A percentile compares a stretch with the other conserved stretches of the same genome.
Evolutionary conservation across 1,139 yeast species (phyloP).

Genomic region (Groenewaldozyma auringiensis): DNA sequence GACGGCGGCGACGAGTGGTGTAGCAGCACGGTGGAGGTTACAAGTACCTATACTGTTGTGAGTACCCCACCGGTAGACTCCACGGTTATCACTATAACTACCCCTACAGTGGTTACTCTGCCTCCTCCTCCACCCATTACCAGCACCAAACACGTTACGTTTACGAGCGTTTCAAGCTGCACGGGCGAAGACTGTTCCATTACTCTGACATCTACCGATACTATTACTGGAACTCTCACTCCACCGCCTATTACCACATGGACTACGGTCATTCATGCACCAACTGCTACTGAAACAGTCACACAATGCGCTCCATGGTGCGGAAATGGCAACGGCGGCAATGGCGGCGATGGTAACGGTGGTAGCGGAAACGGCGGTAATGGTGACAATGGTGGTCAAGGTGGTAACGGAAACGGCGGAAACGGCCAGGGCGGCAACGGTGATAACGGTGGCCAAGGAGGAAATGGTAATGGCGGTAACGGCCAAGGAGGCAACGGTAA

Average conservation of each 20-base stretch:
- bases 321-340: not conserved
- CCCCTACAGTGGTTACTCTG: not conserved
- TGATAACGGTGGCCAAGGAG: conserved; percentile 1
- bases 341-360: not conserved
- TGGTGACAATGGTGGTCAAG: conserved; percentile 1
- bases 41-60: not conserved
- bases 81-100: not conserved
- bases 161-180: not conserved
- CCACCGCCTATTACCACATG: not conserved
- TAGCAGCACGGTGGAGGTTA: not conserved
- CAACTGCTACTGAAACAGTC: not conserved
- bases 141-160: not conserved
- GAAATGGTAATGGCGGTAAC: conserved; percentile 5
- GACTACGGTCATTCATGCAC: not conserved
- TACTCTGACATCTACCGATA: not conserved
- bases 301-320: not conserved
- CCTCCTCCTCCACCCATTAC: not conserved
- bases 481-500: conserved; percentile 2
- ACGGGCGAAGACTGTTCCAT: conserved; percentile 1
- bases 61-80: not conserved
- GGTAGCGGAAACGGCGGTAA: not conserved
- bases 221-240: not conserved
- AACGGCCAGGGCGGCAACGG: conserved; percentile 4
- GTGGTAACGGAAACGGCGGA: conserved; percentile 3
- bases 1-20: not conserved